Percentiles rank a stretch among this genome's conserved stretches.
These are phyloP conservation scores for Pythium dissimile DNA, from an alignment of 352 stramenopile genomes.

Conservation along the genomic window DNA sequence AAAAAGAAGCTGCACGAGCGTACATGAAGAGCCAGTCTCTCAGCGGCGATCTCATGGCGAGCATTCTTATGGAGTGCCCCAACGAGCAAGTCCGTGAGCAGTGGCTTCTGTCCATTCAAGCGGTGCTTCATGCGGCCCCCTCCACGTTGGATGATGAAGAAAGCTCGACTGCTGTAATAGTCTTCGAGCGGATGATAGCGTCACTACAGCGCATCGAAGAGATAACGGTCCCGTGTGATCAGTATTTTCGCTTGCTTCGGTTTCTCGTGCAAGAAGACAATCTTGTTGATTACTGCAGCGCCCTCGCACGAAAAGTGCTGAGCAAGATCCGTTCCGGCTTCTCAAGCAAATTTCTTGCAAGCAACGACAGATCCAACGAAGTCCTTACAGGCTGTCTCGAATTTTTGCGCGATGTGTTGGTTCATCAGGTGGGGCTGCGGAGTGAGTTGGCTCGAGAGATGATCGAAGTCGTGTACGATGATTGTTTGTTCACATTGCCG, in stretches of 20 bases:
- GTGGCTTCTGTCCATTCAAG: conserved; percentile 79
- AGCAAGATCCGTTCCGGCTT: conserved; percentile 66
- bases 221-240: conserved; percentile 54
- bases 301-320: conserved; percentile 47
- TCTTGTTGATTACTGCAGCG: conserved; percentile 43
- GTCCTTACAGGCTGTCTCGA: conserved; percentile 75
- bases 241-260: conserved; percentile 68
- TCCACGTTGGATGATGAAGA: conserved; percentile 20
- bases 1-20: conserved; percentile 54
- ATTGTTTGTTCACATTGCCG: conserved; percentile 82
- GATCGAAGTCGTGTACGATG: conserved; percentile 80
- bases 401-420: conserved; percentile 68
- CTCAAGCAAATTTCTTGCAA: conserved; percentile 76
- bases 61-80: conserved; percentile 57
- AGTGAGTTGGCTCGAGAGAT: conserved; percentile 55
- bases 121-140: conserved; percentile 47
- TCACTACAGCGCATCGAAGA: conserved; percentile 65
- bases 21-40: conserved; percentile 47
- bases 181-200: conserved; percentile 69
- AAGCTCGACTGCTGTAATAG: conserved; percentile 16
- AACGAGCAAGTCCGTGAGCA: conserved; percentile 82
- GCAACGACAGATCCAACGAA: conserved; percentile 62
- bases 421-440: conserved; percentile 47
- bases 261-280: conserved; percentile 65
- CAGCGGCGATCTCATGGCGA: conserved; percentile 39